Conservation (phyloP, 306 rosid genomes). For the Fragaria ananassa region DNA sequence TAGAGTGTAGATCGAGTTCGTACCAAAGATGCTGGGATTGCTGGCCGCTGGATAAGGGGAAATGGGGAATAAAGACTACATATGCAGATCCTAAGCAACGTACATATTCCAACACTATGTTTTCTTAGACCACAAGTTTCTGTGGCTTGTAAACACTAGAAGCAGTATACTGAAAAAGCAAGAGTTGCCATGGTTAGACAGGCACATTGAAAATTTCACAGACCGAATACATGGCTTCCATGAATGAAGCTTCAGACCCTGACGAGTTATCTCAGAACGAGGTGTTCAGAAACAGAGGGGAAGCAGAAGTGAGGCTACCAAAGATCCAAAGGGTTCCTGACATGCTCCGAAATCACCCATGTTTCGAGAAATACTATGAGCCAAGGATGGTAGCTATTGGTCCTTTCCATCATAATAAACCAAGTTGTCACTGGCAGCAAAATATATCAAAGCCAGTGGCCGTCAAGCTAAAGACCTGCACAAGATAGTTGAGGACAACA, state of each 20-base stretch:
- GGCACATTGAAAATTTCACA: neutral
- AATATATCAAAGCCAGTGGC: neutral
- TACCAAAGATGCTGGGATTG: too few relatives aligned
- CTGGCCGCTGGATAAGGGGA: too few relatives aligned
- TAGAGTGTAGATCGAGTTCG: too few relatives aligned
- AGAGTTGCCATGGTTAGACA: neutral
- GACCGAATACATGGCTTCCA: neutral
- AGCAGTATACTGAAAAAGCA: neutral
- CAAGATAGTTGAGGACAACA: neutral
- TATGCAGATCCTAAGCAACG: neutral
- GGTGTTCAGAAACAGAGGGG: neutral
- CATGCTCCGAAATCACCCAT: neutral
- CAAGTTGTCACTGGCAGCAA: neutral
- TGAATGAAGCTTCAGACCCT: neutral
- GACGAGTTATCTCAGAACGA: neutral
- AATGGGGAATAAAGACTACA: neutral
- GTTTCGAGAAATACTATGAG: neutral
- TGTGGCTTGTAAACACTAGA: neutral
- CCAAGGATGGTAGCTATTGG: constrained; percentile 23
- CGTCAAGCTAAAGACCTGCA: neutral
- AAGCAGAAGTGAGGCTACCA: neutral
- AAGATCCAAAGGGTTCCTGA: too few relatives aligned
- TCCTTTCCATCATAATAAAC: constrained; percentile 16
- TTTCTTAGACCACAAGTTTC: neutral
- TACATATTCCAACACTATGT: neutral